Evolutionary conservation across 129 eudicot species (phyloP).

Genomic region (Helichrysum umbraculigerum): DNA sequence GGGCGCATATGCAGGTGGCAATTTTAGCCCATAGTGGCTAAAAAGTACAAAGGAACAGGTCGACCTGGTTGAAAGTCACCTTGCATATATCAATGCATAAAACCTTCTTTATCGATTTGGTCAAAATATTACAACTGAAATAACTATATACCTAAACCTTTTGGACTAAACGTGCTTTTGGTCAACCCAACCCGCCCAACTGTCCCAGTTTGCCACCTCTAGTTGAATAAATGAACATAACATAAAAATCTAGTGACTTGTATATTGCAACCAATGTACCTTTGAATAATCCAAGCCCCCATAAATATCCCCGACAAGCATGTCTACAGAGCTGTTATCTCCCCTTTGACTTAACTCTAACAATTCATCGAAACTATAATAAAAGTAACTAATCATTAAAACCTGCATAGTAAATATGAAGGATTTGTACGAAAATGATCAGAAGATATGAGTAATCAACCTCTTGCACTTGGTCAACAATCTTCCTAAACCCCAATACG

Average conservation of each 20-base stretch:
- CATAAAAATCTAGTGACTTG: conserved; percentile 6
- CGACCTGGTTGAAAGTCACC: background rate
- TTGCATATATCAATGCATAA: background rate
- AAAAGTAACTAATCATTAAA: background rate
- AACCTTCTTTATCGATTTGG: background rate
- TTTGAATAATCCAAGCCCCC: conserved; percentile 97
- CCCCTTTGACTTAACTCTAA: conserved; percentile 94
- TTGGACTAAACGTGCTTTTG: background rate
- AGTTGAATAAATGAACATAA: conserved; percentile 3
- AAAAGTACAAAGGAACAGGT: background rate
- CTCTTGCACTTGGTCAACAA: conserved; percentile 93
- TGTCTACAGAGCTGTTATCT: conserved; percentile 85
- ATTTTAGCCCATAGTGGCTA: background rate
- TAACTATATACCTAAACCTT: background rate
- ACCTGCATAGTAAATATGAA: background rate
- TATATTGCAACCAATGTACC: conserved; percentile 39
- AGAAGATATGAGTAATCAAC: conserved; percentile 53
- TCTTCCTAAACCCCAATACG: conserved; percentile 96
- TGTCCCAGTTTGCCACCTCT: background rate
- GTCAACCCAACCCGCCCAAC: background rate
- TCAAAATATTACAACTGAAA: background rate
- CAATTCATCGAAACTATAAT: conserved; percentile 79
- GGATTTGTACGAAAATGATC: conserved; percentile 1
- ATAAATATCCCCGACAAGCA: conserved; percentile 98
- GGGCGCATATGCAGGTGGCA: background rate